Evolutionary conservation across 1,139 yeast species (phyloP), one percentile per base, ranked within the genome.

Genomic region (Yamadazyma dushanensis): DNA sequence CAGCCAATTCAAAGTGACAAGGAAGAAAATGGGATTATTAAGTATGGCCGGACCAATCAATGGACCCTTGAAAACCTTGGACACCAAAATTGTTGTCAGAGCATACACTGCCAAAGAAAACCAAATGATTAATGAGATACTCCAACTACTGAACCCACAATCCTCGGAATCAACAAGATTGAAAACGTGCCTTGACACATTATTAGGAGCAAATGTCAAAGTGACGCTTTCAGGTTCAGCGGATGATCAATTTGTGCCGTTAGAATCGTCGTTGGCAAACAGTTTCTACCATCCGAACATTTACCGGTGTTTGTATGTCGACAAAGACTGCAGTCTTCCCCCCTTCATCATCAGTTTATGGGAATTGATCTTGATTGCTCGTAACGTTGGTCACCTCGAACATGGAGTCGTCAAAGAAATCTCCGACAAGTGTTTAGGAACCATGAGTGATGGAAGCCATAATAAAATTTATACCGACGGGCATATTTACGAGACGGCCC

Each of bases 161-260:
- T 62, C 71, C 14, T 44, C 50, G 3, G 59, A 57, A 19, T 59
- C 70, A 13, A 40, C 49, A 4, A 58, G 56, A 35, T 43, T 73
- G n/a, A 44, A 51, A 9, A 51, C 61, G 21, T 58, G 67, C 29
- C 17, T 46, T 3, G 53, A 56, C 16, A 48, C 49, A 1, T 46
- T 78, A 16, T 46, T 73, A 4, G 47, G 54, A 1, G 40, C 55
- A 23, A 70, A 76, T 44, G 78, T 75, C 26, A 78, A 78, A 45
- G 41, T 79, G 2, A 69, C 78, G 0, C 60, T 78, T 29, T 52
- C 68, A 16, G 82, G 79, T 0, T 59, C 78, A 1, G 45, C 67
- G 2, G 60, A 62, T 54, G 98, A 92, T 57, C 97, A 88, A 56
- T 59, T 92, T 45, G 96, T 92, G 2, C 97, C 98, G 2, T 41